Base-by-base conservation (phyloP, 2,329 filamentous ascomycete genomes). In the Penicillium sclerotigenum region DNA sequence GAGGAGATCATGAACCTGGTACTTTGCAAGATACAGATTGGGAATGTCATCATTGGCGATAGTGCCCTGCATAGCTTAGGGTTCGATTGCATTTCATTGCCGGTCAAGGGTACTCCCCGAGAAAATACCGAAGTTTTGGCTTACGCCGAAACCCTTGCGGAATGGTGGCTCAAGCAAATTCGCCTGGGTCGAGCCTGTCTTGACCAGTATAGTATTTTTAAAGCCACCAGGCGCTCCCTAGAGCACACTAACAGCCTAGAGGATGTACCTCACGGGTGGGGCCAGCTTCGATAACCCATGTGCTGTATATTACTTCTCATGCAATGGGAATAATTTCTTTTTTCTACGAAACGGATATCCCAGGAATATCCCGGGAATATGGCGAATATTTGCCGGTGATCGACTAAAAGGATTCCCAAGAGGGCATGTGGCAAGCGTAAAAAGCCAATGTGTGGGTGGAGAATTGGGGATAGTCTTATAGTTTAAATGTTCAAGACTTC, bases 121-220 rank as follows among this genome's bases (percentile, higher is more conserved):
- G 11, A 11, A 14, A 29, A 18, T 4, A 16, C 20, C 24, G 28
- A 24, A 20, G 26, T 53, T 16, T n/a, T 40, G 16, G 5, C 11
- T 37, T 29, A 46, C 18, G 31, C 40, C 13, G 49, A 46, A 46
- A 33, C 9, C 9, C 29, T 52, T 1, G 28, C 18, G 2, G 41
- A 28, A 29, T 37, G 49, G 40, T 52, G 49, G 31, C 40, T 52
- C 14, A 34, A n/a, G n/a, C 31, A 46, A 18, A 37, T 52, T 13
- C 49, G 49, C 4, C 9, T 52, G 4, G 40, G 31, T 33, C 28
- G 13, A n/a, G 49, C 14, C 13, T 46, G 24, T 47, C 29, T 52
- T 46, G 49, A 52, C 31, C 40, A 52, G 31, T 46, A 45, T 22
- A 36, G 49, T 45, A 28, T 37, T 29, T 52, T 52, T 34, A 14